Base-by-base conservation (phyloP, 176 grass and related monocot genomes). In the Alopecurus myosuroides region DNA sequence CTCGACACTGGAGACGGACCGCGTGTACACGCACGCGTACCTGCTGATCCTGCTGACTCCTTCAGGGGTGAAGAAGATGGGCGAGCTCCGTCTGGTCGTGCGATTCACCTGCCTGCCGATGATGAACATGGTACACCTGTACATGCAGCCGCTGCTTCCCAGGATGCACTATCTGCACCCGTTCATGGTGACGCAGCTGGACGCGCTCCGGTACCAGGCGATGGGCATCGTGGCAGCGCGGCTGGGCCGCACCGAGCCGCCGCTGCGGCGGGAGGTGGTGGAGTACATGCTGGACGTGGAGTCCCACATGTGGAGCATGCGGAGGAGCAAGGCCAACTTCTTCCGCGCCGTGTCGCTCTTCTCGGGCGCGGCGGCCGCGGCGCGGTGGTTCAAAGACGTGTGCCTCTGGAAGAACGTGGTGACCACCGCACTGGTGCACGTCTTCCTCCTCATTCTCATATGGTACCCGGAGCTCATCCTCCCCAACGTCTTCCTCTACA, bases 51-150 rank as follows among this genome's bases (percentile, higher is more conserved):
- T 87, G 61, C 70, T 97, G 34, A 85, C 86, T 1, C 76, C 56
- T n/a, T 90, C 92, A 4, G 95, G 95, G 15, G 92, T 97, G 11
- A 97, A 97, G 95, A 97, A 94, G 92, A 97, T 93, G 92, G 95
- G 95, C 11, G 95, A 97, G 85, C 88, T 97, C 57, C 90, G 90
- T 1, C 91, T 97, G 10, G 95, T 92, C 10, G 57, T 97, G 64
- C 84, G 95, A 18, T 93, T 97, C 89, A 94, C 95, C 60, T 89
- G 92, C 57, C 74, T 93, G 2, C 94, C 94, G 3, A 66, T 97
- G 55, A 25, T 91, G 49, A 92, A 94, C 78, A 97, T 94, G 92
- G 64, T 97, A 68, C 88, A 97, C 82, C 82, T 94, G 0, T 94
- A 97, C 86, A 82, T 88, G 74, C 95, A 94, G 65, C 95, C 95